Evolutionary conservation across 177 flowering plant species (phyloP).

Genomic region (Vitis hybrid): DNA sequence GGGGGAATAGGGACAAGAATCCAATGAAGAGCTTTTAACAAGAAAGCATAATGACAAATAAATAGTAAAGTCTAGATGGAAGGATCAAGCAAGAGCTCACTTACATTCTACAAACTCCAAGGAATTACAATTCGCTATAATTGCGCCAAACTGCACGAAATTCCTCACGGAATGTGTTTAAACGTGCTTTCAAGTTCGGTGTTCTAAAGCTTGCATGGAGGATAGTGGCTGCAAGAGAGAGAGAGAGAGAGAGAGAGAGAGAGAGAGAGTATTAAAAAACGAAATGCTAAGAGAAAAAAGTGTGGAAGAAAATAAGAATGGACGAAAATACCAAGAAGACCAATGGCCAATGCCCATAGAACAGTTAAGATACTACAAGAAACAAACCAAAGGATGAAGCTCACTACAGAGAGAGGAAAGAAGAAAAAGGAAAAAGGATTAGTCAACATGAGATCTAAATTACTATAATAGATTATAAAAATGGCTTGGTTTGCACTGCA

Average conservation of each 20-base stretch:
- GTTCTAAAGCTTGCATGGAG: conserved; percentile 97
- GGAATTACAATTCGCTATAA: conserved; percentile 69
- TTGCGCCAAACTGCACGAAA: conserved; percentile 99
- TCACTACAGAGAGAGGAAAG: conserved; percentile 43
- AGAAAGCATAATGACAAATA: background rate
- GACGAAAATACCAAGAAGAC: conserved; percentile 64
- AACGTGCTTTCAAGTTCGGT: conserved; percentile 92
- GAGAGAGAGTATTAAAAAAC: background rate
- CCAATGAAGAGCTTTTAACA: background rate
- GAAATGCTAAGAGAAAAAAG: background rate
- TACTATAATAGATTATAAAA: too few relatives aligned
- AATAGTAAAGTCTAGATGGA: background rate
- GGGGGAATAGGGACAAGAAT: too few relatives aligned
- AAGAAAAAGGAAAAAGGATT: background rate
- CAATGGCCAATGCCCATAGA: conserved; percentile 70
- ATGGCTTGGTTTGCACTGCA: background rate
- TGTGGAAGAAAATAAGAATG: background rate
- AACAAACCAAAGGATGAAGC: conserved; percentile 77
- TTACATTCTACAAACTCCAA: conserved; percentile 11
- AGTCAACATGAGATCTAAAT: too few relatives aligned
- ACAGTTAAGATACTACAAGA: conserved; percentile 80
- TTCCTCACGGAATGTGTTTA: conserved; percentile 95
- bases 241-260: background rate
- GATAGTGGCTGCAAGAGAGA: conserved; percentile 63
- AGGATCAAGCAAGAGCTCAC: conserved; percentile 1